Percentiles rank a stretch among this genome's conserved stretches.
These are phyloP conservation scores for Cupressus sempervirens DNA, from an alignment of 75 land plant species.

Conservation along the genomic window DNA sequence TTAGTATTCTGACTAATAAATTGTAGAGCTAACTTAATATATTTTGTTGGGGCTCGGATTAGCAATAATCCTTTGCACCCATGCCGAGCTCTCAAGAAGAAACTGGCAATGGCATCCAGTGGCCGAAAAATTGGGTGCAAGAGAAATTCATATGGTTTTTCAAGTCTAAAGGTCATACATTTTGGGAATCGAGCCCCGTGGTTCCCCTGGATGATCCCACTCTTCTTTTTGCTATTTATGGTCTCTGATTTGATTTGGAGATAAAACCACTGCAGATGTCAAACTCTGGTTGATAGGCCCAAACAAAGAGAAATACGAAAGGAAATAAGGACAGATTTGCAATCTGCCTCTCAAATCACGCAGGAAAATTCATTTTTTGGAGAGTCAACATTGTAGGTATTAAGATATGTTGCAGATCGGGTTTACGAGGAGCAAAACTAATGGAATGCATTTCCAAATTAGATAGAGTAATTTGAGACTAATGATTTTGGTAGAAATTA, in stretches of 20 bases:
- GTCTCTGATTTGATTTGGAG: no score
- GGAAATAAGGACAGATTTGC: not conserved
- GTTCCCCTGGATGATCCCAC: constrained; percentile 91
- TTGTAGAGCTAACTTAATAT: no score
- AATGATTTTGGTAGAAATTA: not conserved
- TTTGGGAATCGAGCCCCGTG: constrained; percentile 77
- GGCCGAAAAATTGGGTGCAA: constrained; percentile 68
- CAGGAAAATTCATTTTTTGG: not conserved
- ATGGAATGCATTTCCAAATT: not conserved
- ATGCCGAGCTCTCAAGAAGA: constrained; percentile 16
- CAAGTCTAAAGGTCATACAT: constrained; percentile 58
- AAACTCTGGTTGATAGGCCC: no score
- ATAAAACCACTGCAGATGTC: no score
- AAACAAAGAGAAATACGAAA: no score
- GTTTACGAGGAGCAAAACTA: not conserved
- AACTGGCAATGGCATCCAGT: constrained; percentile 19
- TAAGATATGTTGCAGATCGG: not conserved
- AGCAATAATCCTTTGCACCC: not conserved
- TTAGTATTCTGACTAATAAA: no score
- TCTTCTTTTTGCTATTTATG: constrained; percentile 80
- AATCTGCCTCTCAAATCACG: not conserved
- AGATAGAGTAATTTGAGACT: not conserved
- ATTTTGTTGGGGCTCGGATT: no score
- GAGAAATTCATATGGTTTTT: constrained; percentile 65
- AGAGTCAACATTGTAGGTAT: not conserved